Percentiles rank a stretch among this genome's conserved stretches.
phyloP scores from a whole-genome alignment of 129 eudicot species.

The carrot (Daucus carota) region DH1_v3.0 NC_030383.2:931001-931500 shows the following conservation, averaged over 20 bases:
- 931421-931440: not conserved
- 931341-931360: not conserved
- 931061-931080: constrained; percentile 35
- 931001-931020: constrained; percentile 59
- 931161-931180: constrained; percentile 39
- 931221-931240: not conserved
- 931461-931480: not conserved
- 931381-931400: not conserved
- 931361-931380: not conserved
- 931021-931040: constrained; percentile 46
- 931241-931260: not conserved
- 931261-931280: not conserved
- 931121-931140: constrained; percentile 49
- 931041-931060: constrained; percentile 34
- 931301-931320: not conserved
- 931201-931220: constrained; percentile 39
- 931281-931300: not conserved
- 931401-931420: not conserved
- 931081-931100: constrained; percentile 45
- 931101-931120: constrained; percentile 73
- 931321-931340: not conserved
- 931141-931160: constrained; percentile 35
- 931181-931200: constrained; percentile 31
- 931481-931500: not conserved
- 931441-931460: not conserved